phyloP scores from a whole-genome alignment of 1,284 basidiomycete species.

The Ganoderma lucidum region DNA sequence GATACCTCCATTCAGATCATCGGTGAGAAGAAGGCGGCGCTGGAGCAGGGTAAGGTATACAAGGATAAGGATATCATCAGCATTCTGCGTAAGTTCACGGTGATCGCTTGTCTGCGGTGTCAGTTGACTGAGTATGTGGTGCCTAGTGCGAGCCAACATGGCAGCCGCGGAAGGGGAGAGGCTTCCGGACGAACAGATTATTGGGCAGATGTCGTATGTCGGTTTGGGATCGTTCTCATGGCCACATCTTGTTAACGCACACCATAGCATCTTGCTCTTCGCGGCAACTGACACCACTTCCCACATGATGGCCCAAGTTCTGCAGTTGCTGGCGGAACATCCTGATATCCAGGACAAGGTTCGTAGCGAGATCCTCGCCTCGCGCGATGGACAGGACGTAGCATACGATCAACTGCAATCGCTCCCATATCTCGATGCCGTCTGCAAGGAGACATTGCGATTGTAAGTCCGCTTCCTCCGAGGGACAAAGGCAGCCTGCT shows the following conservation, averaged over 20 bases:
- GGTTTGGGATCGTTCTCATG: background rate
- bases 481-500: conserved; percentile 8
- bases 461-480: conserved; percentile 26
- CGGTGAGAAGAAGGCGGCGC: conserved; percentile 34
- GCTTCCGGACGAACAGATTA: conserved; percentile 29
- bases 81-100: conserved; percentile 38
- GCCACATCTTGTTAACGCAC: background rate
- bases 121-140: background rate
- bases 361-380: conserved; percentile 38
- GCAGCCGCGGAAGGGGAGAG: conserved; percentile 19
- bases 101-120: background rate
- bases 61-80: conserved; percentile 44
- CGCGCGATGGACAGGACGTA: conserved; percentile 35
- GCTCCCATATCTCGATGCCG: conserved; percentile 44
- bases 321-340: conserved; percentile 39
- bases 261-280: conserved; percentile 36
- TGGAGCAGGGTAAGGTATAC: conserved; percentile 33
- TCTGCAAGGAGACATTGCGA: conserved; percentile 45
- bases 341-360: conserved; percentile 32
- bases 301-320: conserved; percentile 40
- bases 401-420: conserved; percentile 41
- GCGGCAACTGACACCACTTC: conserved; percentile 43
- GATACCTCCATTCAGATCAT: conserved; percentile 29
- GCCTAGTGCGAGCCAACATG: conserved; percentile 30
- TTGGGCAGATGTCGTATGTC: conserved; percentile 34